A percentile compares a stretch with the other conserved stretches of the same genome.
Conservation (phyloP, 2,329 filamentous ascomycete genomes). For the Epichloe scottii region DNA sequence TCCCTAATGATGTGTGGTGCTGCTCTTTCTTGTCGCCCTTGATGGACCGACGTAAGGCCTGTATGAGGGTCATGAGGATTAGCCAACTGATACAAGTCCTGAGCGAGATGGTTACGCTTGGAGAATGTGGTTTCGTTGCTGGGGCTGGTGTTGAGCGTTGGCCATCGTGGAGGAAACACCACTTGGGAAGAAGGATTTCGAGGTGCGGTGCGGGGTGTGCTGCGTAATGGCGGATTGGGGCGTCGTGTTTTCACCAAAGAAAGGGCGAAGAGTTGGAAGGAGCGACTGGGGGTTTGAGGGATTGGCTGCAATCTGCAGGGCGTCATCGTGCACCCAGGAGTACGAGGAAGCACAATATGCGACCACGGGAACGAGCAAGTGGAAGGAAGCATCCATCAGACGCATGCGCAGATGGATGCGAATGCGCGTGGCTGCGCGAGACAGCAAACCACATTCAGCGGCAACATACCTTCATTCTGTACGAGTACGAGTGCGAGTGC, state of each 20-base stretch:
- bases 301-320: neutral
- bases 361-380: neutral
- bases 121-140: neutral
- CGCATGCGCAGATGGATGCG: neutral
- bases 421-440: neutral
- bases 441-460: neutral
- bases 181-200: neutral
- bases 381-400: neutral
- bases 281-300: slow-evolving; percentile 3
- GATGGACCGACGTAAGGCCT: slow-evolving; percentile 77
- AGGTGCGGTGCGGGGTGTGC: neutral
- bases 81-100: slow-evolving; percentile 14
- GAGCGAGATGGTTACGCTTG: neutral
- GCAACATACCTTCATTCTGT: slow-evolving; percentile 22
- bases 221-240: neutral
- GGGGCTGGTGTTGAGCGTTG: neutral
- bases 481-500: slow-evolving; percentile 17
- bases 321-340: neutral
- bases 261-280: slow-evolving; percentile 7
- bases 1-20: slow-evolving; percentile 59
- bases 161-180: neutral
- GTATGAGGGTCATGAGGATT: slow-evolving; percentile 31
- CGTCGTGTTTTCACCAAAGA: neutral
- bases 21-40: slow-evolving; percentile 76
- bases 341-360: slow-evolving; percentile 1